A percentile compares a stretch with the other conserved stretches of the same genome.
Evolutionary conservation across 2,329 filamentous ascomycete species (phyloP).

Genomic region (Akanthomyces dipterigenus): DNA sequence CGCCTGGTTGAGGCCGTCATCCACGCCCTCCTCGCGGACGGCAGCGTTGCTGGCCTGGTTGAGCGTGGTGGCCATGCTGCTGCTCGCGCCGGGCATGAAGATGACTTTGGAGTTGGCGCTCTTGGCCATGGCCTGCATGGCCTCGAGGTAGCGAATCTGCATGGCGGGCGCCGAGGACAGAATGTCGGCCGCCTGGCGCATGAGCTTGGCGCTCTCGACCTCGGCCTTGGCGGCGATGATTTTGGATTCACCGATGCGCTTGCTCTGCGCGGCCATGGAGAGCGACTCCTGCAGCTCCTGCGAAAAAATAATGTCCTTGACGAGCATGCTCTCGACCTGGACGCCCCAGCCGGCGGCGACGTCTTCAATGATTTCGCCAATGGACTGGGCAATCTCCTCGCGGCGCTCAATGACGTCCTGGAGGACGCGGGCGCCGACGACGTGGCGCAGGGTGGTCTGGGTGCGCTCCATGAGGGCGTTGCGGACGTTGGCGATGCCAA

Average conservation of each 20-base stretch:
- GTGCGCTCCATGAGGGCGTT: conserved; percentile 97
- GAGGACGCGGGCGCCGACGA: conserved; percentile 88
- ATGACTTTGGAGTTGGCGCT: conserved; percentile 83
- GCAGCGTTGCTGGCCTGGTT: conserved; percentile 33
- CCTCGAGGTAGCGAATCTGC: conserved; percentile 97
- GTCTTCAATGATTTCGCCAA: conserved; percentile 95
- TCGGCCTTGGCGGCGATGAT: conserved; percentile 96
- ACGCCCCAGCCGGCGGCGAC: conserved; percentile 93
- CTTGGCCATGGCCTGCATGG: conserved; percentile 99
- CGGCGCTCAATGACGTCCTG: conserved; percentile 98
- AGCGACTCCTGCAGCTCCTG: conserved; percentile 92
- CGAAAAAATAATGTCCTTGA: conserved; percentile 98
- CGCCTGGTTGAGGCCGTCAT: conserved; percentile 59
- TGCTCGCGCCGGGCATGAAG: conserved; percentile 58
- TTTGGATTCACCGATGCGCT: conserved; percentile 97
- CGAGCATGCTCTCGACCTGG: conserved; percentile 94
- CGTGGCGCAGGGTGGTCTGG: conserved; percentile 93
- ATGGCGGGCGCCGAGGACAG: conserved; percentile 87
- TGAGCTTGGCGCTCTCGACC: conserved; percentile 92
- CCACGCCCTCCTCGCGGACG: conserved; percentile 34
- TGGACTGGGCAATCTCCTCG: conserved; percentile 92
- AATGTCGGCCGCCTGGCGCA: conserved; percentile 90
- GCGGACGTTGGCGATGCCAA: conserved; percentile 89
- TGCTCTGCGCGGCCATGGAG: conserved; percentile 97
- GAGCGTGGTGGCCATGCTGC: conserved; percentile 42